Base-by-base conservation (phyloP, 345 rosid genomes). In the Isatis tinctoria region DNA sequence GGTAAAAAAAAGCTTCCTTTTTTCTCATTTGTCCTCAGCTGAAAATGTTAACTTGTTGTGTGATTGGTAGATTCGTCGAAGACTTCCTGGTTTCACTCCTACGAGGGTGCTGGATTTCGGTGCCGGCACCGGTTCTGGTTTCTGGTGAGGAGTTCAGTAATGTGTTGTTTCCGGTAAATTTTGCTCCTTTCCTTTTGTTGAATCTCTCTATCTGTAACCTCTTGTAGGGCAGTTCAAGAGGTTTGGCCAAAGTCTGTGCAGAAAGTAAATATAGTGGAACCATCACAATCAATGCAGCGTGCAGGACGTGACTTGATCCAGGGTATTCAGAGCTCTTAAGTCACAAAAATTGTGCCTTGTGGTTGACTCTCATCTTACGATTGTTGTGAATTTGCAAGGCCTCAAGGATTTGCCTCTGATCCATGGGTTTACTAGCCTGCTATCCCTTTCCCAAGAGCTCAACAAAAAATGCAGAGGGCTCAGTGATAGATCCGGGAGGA, bases 201-300 rank as follows among this genome's bases (percentile, higher is more conserved):
- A 59, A 11, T 60, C 60, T 61, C 8, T 51, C 28, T 52, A 8
- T 51, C 32, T 52, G 56, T 59, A 51, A 66, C 65, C 27, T 49
- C 30, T 61, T 71, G 14, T 69, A 90, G 99, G 99, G 98, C 99
- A 8, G 71, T 83, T 77, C 76, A 83, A 59, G 96, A 95, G 83
- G 96, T 90, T 73, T 95, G 98, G 98, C 97, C 99, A 40, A 75
- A 83, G 67, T 87, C 91, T 33, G 44, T 84, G 52, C 82, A 87
- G 82, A 87, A 86, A 78, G 78, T 90, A 14, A 89, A 92, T 74
- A 40, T 92, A 64, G 91, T 95, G 69, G 99, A 95, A 82, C 98
- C 99, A 36, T 95, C 98, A 10, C 97, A 87, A 47, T 92, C 97
- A 0, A 95, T 95, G 99, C 97, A 90, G 83, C 91, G 94, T 43